Evolutionary conservation across 163 green algal genomes (phyloP).

Genomic region (Chloroidium sp.): DNA sequence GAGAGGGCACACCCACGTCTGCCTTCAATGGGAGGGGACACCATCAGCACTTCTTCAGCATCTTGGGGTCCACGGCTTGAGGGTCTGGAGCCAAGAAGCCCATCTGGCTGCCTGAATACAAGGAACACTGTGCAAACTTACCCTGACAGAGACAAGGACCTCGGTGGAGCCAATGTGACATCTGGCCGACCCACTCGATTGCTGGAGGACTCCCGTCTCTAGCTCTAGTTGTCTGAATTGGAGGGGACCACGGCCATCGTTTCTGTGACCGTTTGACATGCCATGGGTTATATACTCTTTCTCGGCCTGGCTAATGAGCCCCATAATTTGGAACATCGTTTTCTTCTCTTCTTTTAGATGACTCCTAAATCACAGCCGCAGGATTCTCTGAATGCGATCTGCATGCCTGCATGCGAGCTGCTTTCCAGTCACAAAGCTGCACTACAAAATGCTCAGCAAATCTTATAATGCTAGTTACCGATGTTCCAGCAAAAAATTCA

Average conservation of each 20-base stretch:
- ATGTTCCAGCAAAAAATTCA: too few species aligned
- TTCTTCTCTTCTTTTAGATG: too few species aligned
- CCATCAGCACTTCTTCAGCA: background rate
- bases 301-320: conserved; percentile 25
- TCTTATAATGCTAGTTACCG: too few species aligned
- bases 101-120: too few species aligned
- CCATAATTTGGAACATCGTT: background rate
- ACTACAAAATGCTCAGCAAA: too few species aligned
- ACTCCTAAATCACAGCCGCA: too few species aligned
- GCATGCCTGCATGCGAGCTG: too few species aligned
- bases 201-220: conserved; percentile 45
- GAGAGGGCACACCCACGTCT: conserved; percentile 27
- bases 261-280: conserved; percentile 41
- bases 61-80: background rate
- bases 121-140: conserved; percentile 1
- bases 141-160: conserved; percentile 66
- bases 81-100: background rate
- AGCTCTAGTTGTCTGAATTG: conserved; percentile 48
- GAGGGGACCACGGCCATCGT: conserved; percentile 42
- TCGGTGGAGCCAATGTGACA: conserved; percentile 55
- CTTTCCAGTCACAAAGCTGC: too few species aligned
- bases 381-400: too few species aligned
- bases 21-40: conserved; percentile 20
- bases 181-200: conserved; percentile 57
- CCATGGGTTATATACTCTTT: conserved; percentile 40